Conservation (phyloP, 2,329 filamentous ascomycete species). For the Cordyceps militaris region DNA sequence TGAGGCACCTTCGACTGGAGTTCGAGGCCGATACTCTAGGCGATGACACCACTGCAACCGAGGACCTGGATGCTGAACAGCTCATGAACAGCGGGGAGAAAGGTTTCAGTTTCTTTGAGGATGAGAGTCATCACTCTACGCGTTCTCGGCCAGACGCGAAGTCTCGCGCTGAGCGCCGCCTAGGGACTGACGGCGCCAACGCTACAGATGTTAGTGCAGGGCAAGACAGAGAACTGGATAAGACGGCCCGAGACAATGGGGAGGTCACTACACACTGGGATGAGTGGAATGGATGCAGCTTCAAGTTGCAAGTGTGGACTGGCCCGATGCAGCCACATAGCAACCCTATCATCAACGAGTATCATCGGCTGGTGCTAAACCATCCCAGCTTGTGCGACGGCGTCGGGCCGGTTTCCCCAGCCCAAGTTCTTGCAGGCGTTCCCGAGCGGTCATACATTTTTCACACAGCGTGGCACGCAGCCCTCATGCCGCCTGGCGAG, state of each 20-base stretch:
- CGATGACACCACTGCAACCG: constrained; percentile 26
- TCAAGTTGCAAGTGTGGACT: constrained; percentile 37
- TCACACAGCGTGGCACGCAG: constrained; percentile 45
- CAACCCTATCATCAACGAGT: constrained; percentile 37
- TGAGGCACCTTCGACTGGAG: constrained; percentile 49
- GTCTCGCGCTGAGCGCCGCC: neutral
- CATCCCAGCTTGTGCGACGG: constrained; percentile 25
- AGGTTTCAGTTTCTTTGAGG: constrained; percentile 40
- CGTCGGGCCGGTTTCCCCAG: constrained; percentile 40
- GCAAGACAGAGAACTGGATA: constrained; percentile 2
- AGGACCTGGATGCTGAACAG: constrained; percentile 34
- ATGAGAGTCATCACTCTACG: constrained; percentile 17
- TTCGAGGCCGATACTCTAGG: constrained; percentile 39
- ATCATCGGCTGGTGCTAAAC: constrained; percentile 38
- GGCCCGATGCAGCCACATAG: constrained; percentile 29
- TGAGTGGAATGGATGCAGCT: constrained; percentile 22
- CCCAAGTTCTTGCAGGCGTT: constrained; percentile 43
- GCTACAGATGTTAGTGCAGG: constrained; percentile 5
- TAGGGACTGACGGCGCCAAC: constrained; percentile 1
- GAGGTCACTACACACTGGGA: constrained; percentile 21
- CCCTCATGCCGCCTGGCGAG: constrained; percentile 30
- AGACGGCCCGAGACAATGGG: constrained; percentile 11
- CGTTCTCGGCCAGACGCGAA: constrained; percentile 8
- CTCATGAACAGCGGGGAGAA: constrained; percentile 33
- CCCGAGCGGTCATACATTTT: constrained; percentile 40